Percentiles rank a stretch among this genome's conserved stretches.
Evolutionary conservation across 805 yeast genomes (phyloP).

Genomic region (Starmerella sirachaensis): DNA sequence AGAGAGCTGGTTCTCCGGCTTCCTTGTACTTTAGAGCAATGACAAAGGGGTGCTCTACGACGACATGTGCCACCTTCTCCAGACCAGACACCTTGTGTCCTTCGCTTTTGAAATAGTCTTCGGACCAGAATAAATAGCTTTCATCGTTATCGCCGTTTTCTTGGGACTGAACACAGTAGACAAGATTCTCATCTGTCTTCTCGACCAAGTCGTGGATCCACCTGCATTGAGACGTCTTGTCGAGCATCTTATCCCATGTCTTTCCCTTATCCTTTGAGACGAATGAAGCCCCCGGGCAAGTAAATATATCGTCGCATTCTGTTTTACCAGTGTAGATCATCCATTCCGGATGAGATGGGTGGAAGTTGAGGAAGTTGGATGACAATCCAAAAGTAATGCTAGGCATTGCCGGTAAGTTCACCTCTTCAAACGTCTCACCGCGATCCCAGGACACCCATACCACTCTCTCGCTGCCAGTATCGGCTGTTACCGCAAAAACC

Average conservation of each 20-base stretch:
- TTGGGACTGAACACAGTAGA: slow-evolving; percentile 45
- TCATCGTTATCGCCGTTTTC: slow-evolving; percentile 2
- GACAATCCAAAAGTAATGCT: slow-evolving; percentile 25
- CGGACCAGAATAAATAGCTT: slow-evolving; percentile 35
- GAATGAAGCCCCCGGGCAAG: slow-evolving; percentile 48
- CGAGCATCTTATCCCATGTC: slow-evolving; percentile 43
- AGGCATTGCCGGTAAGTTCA: slow-evolving; percentile 42
- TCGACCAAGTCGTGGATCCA: slow-evolving; percentile 49
- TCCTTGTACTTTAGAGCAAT: slow-evolving; percentile 49
- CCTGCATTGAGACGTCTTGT: slow-evolving; percentile 48
- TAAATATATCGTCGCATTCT: slow-evolving; percentile 39
- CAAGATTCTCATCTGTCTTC: slow-evolving; percentile 38
- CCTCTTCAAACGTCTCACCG: slow-evolving; percentile 42
- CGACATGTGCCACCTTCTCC: slow-evolving; percentile 58
- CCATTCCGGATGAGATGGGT: slow-evolving; percentile 41
- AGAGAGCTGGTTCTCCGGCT: slow-evolving; percentile 44
- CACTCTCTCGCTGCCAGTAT: slow-evolving; percentile 36
- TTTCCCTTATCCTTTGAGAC: slow-evolving; percentile 58
- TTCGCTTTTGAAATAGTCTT: slow-evolving; percentile 36
- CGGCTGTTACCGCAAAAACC: slow-evolving; percentile 41
- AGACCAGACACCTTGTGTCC: slow-evolving; percentile 34
- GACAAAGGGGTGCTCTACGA: slow-evolving; percentile 56
- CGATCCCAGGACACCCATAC: slow-evolving; percentile 57
- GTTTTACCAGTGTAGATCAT: slow-evolving; percentile 61
- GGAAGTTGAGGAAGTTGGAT: slow-evolving; percentile 43